Conservation (phyloP, 306 rosid genomes). For the Mimosa pudica region DNA sequence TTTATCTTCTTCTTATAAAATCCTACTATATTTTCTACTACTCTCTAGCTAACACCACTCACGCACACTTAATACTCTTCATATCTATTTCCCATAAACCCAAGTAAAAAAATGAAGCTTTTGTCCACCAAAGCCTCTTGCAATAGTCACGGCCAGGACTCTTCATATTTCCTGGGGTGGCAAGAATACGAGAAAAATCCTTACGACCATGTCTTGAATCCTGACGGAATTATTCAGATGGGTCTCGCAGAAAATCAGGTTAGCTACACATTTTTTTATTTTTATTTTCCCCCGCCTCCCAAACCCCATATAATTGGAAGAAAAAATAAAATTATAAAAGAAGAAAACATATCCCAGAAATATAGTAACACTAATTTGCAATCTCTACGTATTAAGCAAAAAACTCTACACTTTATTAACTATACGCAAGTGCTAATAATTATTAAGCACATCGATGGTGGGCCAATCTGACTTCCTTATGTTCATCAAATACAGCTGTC, state of each 20-base stretch:
- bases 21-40: not conserved
- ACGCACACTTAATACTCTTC: not conserved
- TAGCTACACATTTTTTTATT: not conserved
- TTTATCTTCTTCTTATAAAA: not conserved
- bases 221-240: constrained; percentile 91
- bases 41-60: not conserved
- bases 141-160: constrained; percentile 89
- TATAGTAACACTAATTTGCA: not conserved
- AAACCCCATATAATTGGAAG: not conserved
- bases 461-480: constrained; percentile 7
- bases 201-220: constrained; percentile 56
- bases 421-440: not conserved
- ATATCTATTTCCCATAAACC: not conserved
- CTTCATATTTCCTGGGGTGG: constrained; percentile 96
- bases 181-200: constrained; percentile 88
- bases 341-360: not conserved
- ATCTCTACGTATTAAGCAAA: not conserved
- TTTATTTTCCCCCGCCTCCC: too few relatives aligned
- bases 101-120: constrained; percentile 51
- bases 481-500: constrained; percentile 55
- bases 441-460: not conserved
- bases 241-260: constrained; percentile 97
- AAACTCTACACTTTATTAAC: not conserved
- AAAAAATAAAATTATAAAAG: not conserved
- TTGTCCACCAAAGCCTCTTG: constrained; percentile 76